Base-by-base conservation (phyloP, 2,329 filamentous ascomycete species). In the Ramularia endophylla region DNA sequence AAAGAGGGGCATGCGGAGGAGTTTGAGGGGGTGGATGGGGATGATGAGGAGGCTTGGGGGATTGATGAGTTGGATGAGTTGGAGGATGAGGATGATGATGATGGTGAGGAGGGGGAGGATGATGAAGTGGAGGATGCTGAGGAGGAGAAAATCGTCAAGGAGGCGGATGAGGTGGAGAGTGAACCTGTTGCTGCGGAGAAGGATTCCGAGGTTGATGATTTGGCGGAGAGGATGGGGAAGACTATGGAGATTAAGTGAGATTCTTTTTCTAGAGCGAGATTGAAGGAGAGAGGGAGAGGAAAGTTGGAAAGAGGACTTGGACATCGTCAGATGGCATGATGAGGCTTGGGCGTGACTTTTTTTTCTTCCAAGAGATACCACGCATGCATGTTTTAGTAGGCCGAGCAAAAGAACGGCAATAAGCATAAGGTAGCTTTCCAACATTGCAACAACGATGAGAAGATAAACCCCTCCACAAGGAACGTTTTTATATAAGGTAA, bases 51-150 rank as follows among this genome's bases (percentile, higher is more conserved):
- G 47, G 78, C 81, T 17, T 92, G 86, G 85, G 86, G 86, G 29
- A 65, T 95, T 17, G 90, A 95, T 60, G 85, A 85, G 58, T 76
- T 95, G 32, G 85, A 84, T 55, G 89, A 95, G 54, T 78, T 95
- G 2, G 86, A 90, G 54, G 85, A 87, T 37, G 75, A 79, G 8
- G 77, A 79, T 9, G 81, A 83, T 3, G 82, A 81, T 9, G 65
- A 67, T 0, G 66, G 67, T 34, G 64, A 63, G 4, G 81, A 81
- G 1, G 81, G 83, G 4, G 81, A 83, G 8, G 81, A 85, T 2
- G 80, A 83, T 37, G 78, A 78, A 15, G 62, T 65, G 15, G 64
- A 65, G 0, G 65, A 67, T 33, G 60, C 62, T 2, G 81, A 81
- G 1, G 78, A 80, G 30, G 81, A 87, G 68, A 85, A 82, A 63